phyloP scores from a whole-genome alignment of 768 basidiomycete genomes.

The Lyophyllum decastes region DNA sequence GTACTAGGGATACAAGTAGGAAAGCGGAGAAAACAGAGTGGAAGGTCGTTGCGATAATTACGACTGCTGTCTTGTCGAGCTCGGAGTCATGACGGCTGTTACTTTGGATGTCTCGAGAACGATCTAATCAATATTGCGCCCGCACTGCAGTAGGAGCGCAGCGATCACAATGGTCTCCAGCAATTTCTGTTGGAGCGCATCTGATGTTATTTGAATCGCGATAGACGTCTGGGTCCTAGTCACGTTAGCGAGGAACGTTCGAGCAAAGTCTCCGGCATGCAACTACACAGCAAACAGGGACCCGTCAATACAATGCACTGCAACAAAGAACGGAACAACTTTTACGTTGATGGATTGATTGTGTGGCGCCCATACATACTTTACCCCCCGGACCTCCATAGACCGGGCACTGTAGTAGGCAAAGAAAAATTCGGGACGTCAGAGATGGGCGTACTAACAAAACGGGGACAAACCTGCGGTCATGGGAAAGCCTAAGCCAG shows the following conservation, averaged over 20 bases:
- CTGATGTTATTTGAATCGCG: slow-evolving; percentile 54
- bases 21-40: not conserved
- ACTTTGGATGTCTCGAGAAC: not conserved
- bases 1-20: not conserved
- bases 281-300: slow-evolving; percentile 36
- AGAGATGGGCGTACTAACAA: not conserved
- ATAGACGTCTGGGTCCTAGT: slow-evolving; percentile 44
- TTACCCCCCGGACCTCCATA: slow-evolving; percentile 52
- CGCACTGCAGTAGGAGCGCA: slow-evolving; percentile 56
- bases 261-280: slow-evolving; percentile 35
- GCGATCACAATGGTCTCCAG: slow-evolving; percentile 54
- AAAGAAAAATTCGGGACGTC: not conserved
- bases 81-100: not conserved
- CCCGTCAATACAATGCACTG: not conserved
- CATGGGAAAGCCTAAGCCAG: slow-evolving; percentile 57
- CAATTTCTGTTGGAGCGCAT: slow-evolving; percentile 55
- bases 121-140: slow-evolving; percentile 59
- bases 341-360: slow-evolving; percentile 56
- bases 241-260: slow-evolving; percentile 51
- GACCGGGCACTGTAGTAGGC: slow-evolving; percentile 37
- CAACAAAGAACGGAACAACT: slow-evolving; percentile 7
- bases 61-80: not conserved
- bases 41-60: not conserved
- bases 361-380: slow-evolving; percentile 58
- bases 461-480: slow-evolving; percentile 37